Evolutionary conservation across 768 basidiomycete species (phyloP).

Genomic region (Multifurca ochricompacta): DNA sequence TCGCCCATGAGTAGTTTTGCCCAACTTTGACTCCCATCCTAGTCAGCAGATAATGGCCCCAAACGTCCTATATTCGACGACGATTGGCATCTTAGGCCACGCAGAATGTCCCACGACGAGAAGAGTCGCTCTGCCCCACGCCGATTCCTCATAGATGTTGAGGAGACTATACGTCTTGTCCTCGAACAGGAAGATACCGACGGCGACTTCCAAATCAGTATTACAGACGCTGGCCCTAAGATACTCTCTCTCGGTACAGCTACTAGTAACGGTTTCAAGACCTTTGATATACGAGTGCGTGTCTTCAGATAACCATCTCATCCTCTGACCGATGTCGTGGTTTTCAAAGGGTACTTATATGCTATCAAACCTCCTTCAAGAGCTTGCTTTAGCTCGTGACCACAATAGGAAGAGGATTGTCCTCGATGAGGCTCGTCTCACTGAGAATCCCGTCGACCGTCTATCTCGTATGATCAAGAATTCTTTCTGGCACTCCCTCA

Average conservation of each 20-base stretch:
- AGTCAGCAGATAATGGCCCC: constrained; percentile 31
- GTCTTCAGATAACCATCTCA: neutral
- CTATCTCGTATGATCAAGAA: constrained; percentile 95
- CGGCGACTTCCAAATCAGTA: constrained; percentile 91
- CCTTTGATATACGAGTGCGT: constrained; percentile 86
- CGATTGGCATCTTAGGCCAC: constrained; percentile 61
- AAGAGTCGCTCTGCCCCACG: constrained; percentile 66
- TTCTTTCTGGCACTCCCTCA: constrained; percentile 97
- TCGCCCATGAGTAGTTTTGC: neutral
- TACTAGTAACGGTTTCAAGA: constrained; percentile 96
- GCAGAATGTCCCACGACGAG: constrained; percentile 91
- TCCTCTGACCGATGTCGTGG: constrained; percentile 10
- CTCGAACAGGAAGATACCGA: constrained; percentile 98
- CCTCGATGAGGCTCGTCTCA: constrained; percentile 95
- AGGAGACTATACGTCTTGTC: constrained; percentile 93
- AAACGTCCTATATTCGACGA: constrained; percentile 72
- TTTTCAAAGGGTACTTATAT: constrained; percentile 86
- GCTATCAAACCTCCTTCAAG: constrained; percentile 98
- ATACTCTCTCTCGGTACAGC: constrained; percentile 93
- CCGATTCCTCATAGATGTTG: constrained; percentile 93
- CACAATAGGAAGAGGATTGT: constrained; percentile 94
- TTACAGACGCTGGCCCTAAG: constrained; percentile 95
- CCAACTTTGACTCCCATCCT: constrained; percentile 12
- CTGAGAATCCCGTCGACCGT: constrained; percentile 95
- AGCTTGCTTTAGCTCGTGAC: constrained; percentile 92